Percentiles rank a stretch among this genome's conserved stretches.
phyloP scores from a whole-genome alignment of 306 rosid genomes.

The Aeschynomene evenia region DNA sequence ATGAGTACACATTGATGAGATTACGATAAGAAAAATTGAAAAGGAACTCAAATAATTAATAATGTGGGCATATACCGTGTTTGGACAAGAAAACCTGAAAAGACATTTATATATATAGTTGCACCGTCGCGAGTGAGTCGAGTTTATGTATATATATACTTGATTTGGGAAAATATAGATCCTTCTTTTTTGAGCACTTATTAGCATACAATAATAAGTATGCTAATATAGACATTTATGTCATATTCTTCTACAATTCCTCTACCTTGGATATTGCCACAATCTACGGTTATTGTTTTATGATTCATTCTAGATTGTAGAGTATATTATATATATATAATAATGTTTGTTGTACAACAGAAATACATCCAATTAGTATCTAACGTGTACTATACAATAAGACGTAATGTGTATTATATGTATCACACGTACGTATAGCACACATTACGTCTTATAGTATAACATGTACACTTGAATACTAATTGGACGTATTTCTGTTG shows the following conservation, averaged over 20 bases:
- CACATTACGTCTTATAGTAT: no score
- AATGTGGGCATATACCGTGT: not conserved
- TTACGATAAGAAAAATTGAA: not conserved
- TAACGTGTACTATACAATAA: no score
- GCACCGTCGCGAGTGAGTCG: constrained; percentile 68
- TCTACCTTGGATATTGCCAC: constrained; percentile 29
- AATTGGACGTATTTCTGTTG: no score
- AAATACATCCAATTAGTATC: no score
- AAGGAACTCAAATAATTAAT: constrained; percentile 9
- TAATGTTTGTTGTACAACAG: no score
- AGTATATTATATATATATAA: no score
- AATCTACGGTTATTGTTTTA: not conserved
- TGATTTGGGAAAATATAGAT: constrained; percentile 56
- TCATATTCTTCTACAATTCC: constrained; percentile 36
- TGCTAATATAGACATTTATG: no score
- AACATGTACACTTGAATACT: no score
- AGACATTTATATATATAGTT: not conserved
- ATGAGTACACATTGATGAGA: not conserved
- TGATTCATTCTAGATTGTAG: not conserved
- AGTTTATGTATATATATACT: constrained; percentile 30
- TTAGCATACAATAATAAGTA: no score
- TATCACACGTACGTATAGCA: no score
- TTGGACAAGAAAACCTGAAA: not conserved
- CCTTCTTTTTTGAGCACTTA: constrained; percentile 31
- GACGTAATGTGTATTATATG: no score